Conservation (phyloP, 371 early-diverging fungal species). For the Rhizopus microsporus region DNA sequence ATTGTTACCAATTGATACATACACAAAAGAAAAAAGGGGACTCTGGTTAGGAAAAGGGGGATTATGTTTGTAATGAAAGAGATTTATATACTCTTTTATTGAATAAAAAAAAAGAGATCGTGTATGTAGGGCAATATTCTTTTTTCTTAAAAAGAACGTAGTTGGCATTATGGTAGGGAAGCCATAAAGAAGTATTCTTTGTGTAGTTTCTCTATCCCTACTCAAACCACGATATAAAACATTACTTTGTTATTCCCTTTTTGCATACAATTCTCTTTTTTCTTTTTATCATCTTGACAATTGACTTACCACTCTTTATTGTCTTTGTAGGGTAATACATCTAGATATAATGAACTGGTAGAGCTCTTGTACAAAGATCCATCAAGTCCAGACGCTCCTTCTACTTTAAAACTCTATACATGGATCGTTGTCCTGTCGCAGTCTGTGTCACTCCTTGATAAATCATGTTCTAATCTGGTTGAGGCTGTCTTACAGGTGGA, state of each 20-base stretch:
- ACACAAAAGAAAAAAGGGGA: slow-evolving; percentile 10
- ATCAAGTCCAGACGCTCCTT: slow-evolving; percentile 49
- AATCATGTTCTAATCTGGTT: slow-evolving; percentile 64
- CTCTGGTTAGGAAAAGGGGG: not conserved
- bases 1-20: slow-evolving; percentile 12
- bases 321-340: slow-evolving; percentile 46
- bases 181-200: not conserved
- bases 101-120: slow-evolving; percentile 5
- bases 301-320: not conserved
- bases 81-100: not conserved
- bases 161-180: slow-evolving; percentile 13
- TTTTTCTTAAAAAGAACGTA: slow-evolving; percentile 3
- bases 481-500: slow-evolving; percentile 70
- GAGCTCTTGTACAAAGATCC: slow-evolving; percentile 43
- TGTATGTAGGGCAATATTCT: slow-evolving; percentile 9
- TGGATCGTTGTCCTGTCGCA: slow-evolving; percentile 58
- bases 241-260: slow-evolving; percentile 9
- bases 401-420: slow-evolving; percentile 46
- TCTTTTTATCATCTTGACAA: slow-evolving; percentile 11
- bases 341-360: slow-evolving; percentile 55
- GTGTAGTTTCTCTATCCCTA: slow-evolving; percentile 7
- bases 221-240: slow-evolving; percentile 3
- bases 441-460: slow-evolving; percentile 57
- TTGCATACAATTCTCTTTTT: slow-evolving; percentile 17
- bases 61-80: slow-evolving; percentile 2